Base-by-base conservation (phyloP, 2,329 filamentous ascomycete species). In the Paraconiothyrium brasiliense region DNA sequence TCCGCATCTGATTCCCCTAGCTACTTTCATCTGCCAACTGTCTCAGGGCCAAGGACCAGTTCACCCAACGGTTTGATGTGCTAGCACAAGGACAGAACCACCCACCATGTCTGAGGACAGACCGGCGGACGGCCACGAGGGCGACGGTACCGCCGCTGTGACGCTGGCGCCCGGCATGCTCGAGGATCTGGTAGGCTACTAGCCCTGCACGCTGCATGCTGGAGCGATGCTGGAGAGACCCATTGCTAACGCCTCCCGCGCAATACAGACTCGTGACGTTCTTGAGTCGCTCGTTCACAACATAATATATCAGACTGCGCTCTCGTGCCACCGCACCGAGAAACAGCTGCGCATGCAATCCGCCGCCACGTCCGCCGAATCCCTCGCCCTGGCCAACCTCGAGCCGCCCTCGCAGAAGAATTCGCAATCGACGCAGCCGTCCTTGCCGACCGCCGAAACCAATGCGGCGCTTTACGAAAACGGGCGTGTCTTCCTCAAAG, bases 241-340 rank as follows among this genome's bases (percentile, higher is more conserved):
- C 61, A 69, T 67, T 70, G 72, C 72, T 75, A 69, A 75, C 55
- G 51, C 47, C 57, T 58, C 39, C 41, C 46, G 57, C 51, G 44
- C 34, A 50, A 32, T 55, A 39, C 56, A 78, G 77, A 77, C 75
- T 9, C 69, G 61, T 43, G 69, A 75, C 34, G 86, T 94, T 62
- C 84, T 94, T 72, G 90, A 93, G 72, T 91, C 94, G 73, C 80
- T 90, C 59, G 82, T 94, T 64, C 89, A 91, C 81, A 93, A 92
- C 77, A 86, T 94, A 72, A 85, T 94, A 68, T 89, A 91, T 77
- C 90, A 92, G 75, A 84, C 92, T 55, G 83, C 92, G 66, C 84
- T 93, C 71, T 87, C 91, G 76, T 89, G 88, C 44, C 92, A 94
- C 77, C 90, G 90, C 67, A 86, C 91, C 68, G 92, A 94, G 80